Evolutionary conservation across 495 filamentous ascomycete species (phyloP).

Genomic region (Neurospora hispaniola): DNA sequence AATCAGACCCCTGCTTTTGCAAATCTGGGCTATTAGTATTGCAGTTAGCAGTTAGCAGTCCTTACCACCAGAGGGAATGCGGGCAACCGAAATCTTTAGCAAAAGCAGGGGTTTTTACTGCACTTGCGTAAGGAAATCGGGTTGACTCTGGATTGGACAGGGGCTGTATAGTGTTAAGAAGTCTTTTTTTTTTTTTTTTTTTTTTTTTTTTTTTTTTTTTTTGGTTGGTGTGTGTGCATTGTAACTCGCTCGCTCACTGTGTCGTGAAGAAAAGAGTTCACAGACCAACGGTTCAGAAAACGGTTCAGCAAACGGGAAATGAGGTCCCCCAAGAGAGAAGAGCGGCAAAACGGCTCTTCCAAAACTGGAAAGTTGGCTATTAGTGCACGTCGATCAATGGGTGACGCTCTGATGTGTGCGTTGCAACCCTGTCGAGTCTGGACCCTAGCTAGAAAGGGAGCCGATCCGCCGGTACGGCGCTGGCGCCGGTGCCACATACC

Average conservation of each 20-base stretch:
- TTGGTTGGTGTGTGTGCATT: too few species aligned
- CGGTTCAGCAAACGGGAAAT: background rate
- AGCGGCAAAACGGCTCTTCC: background rate
- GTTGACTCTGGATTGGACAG: background rate
- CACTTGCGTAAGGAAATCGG: background rate
- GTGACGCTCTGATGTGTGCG: background rate
- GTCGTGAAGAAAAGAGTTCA: background rate
- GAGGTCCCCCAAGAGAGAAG: background rate
- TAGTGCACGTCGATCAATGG: conserved; percentile 11
- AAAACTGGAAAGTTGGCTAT: background rate
- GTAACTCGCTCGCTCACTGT: too few species aligned
- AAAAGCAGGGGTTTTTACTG: too few species aligned
- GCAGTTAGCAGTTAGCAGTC: too few species aligned
- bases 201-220: too few species aligned
- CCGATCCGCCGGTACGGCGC: conserved; percentile 9
- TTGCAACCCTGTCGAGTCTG: background rate
- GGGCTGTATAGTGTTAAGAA: too few species aligned
- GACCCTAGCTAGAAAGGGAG: background rate
- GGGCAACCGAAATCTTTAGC: too few species aligned
- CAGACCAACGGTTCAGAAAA: background rate
- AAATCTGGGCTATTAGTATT: too few species aligned
- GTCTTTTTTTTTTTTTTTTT: too few species aligned
- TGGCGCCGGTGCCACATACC: conserved; percentile 9
- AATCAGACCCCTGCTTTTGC: too few species aligned
- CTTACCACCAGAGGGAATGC: too few species aligned